phyloP scores from a whole-genome alignment of 768 basidiomycete species.

The Tricholoma saponaceum region DNA sequence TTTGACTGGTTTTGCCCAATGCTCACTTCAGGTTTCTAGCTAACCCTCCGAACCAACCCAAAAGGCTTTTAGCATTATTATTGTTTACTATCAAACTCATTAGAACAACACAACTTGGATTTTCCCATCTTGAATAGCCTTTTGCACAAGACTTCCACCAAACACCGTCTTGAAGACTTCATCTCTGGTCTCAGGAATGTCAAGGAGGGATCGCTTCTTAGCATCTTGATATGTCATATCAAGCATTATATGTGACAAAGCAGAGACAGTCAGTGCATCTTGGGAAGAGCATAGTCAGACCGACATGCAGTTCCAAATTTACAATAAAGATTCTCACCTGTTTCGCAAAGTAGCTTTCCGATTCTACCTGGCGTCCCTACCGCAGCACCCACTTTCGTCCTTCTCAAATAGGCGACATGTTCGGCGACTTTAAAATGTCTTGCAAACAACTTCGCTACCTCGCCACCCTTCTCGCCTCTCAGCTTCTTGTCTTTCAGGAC shows the following conservation, averaged over 20 bases:
- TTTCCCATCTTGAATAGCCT: constrained; percentile 66
- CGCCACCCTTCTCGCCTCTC: constrained; percentile 79
- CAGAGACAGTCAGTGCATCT: constrained; percentile 72
- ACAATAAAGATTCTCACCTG: constrained; percentile 38
- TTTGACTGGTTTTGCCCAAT: not conserved
- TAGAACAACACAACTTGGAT: constrained; percentile 81
- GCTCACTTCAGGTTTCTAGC: constrained; percentile 34
- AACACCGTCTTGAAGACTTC: constrained; percentile 77
- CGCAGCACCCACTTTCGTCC: constrained; percentile 84
- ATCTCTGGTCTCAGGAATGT: constrained; percentile 81
- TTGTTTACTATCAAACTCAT: constrained; percentile 7
- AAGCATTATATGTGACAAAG: constrained; percentile 80
- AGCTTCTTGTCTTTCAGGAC: constrained; percentile 65
- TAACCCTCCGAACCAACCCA: constrained; percentile 85
- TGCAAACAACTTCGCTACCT: constrained; percentile 93
- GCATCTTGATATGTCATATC: constrained; percentile 71
- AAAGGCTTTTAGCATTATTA: constrained; percentile 69
- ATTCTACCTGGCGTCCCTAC: constrained; percentile 91
- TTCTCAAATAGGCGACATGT: constrained; percentile 77
- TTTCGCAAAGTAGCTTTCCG: constrained; percentile 77
- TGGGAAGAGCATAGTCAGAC: constrained; percentile 11
- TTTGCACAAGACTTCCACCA: constrained; percentile 54
- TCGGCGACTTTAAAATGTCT: constrained; percentile 91
- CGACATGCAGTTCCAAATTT: not conserved
- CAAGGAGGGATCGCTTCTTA: constrained; percentile 72